Evolutionary conservation across 2,329 filamentous ascomycete genomes (phyloP).

Genomic region (Talaromyces sp.): DNA sequence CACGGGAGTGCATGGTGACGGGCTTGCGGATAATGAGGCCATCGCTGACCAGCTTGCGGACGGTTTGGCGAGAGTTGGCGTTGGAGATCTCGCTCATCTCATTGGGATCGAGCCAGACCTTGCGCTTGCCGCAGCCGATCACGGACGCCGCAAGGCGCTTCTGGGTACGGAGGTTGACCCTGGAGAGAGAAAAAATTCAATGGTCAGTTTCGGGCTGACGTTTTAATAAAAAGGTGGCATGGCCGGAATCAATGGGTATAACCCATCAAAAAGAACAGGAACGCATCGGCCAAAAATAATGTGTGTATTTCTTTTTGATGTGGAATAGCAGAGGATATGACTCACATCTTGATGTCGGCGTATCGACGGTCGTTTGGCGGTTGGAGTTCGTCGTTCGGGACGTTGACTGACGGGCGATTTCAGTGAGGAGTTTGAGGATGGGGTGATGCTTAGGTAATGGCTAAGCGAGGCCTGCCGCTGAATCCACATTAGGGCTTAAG

Average conservation of each 20-base stretch:
- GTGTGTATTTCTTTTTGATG: conserved; percentile 12
- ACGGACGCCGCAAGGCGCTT: conserved; percentile 99
- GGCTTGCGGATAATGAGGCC: conserved; percentile 99
- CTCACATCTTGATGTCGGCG: conserved; percentile 43
- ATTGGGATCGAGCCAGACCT: conserved; percentile 99
- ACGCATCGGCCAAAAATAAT: conserved; percentile 16
- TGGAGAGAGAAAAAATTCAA: conserved; percentile 37
- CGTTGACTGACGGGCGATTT: conserved; percentile 33
- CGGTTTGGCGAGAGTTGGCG: conserved; percentile 99
- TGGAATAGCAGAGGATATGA: conserved; percentile 24
- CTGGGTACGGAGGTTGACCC: conserved; percentile 99
- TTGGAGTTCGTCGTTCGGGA: conserved; percentile 37
- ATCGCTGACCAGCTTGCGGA: conserved; percentile 99
- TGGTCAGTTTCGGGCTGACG: conserved; percentile 4
- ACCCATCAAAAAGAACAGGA: conserved; percentile 11
- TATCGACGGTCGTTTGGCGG: conserved; percentile 42
- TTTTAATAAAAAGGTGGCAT: conserved; percentile 12
- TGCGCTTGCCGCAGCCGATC: conserved; percentile 98
- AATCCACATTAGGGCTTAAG: conserved; percentile 33
- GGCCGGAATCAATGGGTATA: conserved; percentile 8
- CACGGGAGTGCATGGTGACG: conserved; percentile 98
- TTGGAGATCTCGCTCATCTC: conserved; percentile 99
- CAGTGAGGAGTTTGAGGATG: conserved; percentile 36
- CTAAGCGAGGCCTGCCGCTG: conserved; percentile 29
- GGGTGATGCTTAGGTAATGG: conserved; percentile 36